Base-by-base conservation (phyloP, 495 filamentous ascomycete genomes). In the Annulohypoxylon nitens region DNA sequence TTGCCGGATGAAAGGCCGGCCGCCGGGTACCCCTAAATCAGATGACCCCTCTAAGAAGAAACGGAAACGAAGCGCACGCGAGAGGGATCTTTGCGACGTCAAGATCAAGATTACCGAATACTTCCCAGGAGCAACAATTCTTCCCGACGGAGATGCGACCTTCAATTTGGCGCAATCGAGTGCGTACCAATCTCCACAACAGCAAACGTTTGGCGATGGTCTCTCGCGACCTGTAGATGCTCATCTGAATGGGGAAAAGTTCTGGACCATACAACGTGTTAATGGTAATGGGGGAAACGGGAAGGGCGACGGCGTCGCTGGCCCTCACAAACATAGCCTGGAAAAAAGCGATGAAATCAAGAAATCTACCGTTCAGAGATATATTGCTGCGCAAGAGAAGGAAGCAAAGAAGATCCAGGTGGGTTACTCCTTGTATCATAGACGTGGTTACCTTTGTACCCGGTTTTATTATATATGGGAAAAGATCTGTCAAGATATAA, bases 61-160 rank as follows among this genome's bases (percentile, higher is more conserved):
- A 81, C 88, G 93, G 58, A 96, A 95, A 80, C 91, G 93, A 23
- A 89, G 87, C 12, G 91, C 90, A 20, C 85, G 93, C 45, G 89
- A 93, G 76, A 86, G 91, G 0, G 91, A 96, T 78, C 86, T 95
- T 23, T 97, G 93, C 80, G 92, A 96, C 78, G 93, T 97, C 71
- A 97, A 96, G 79, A 95, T 97, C 78, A 97, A 96, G 81, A 94
- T 97, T 63, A 93, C 93, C 3, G 93, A 97, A 78, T 93, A 92
- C 77, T 89, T 90, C 55, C 87, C 91, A 5, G 88, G 86, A 1
- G 84, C 86, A n/a, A 81, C 82, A 58, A 79, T 78, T 64, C 53
- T 70, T 18, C 67, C 76, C 61, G 68, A 74, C 30, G 71, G 58
- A 7, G 65, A 74, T 47, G 51, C 71, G 66, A 61, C 53, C 61